Percentiles rank a stretch among this genome's conserved stretches.
These are phyloP conservation scores for Volvox carteri DNA, from an alignment of 163 green algal species.

Conservation along the genomic window DNA sequence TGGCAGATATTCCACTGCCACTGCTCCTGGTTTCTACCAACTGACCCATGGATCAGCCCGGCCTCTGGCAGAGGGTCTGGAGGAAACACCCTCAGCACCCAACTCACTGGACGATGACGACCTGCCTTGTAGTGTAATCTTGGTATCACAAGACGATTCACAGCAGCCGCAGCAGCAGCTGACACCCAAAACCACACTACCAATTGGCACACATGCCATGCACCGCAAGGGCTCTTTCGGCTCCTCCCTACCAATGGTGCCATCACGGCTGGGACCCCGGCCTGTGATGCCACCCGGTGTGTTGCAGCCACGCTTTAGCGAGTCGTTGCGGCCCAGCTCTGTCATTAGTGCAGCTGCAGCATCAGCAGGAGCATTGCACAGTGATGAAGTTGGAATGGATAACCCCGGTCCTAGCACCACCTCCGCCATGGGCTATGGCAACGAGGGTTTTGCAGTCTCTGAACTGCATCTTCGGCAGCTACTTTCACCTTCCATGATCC, in stretches of 20 bases:
- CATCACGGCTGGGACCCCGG: slow-evolving; percentile 1
- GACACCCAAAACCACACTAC: not conserved
- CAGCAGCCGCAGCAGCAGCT: not conserved
- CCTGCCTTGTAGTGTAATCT: not conserved
- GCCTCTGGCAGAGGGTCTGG: not conserved
- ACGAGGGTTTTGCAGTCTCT: not conserved
- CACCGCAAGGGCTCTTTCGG: slow-evolving; percentile 23
- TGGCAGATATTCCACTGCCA: not conserved
- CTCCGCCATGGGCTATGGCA: no score
- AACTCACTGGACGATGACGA: not conserved
- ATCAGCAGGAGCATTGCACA: not conserved
- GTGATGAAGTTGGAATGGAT: not conserved
- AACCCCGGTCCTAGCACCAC: no score
- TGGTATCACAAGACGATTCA: not conserved
- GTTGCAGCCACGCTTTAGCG: not conserved
- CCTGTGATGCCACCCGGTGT: not conserved
- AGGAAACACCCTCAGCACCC: not conserved
- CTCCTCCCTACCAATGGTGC: not conserved
- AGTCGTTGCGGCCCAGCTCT: not conserved
- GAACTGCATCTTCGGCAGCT: slow-evolving; percentile 5
- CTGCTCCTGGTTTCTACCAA: not conserved
- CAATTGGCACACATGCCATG: not conserved
- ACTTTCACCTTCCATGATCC: not conserved
- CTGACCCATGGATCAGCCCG: not conserved
- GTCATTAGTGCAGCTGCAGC: not conserved